A percentile compares a stretch with the other conserved stretches of the same genome.
Conservation (phyloP, 1,139 yeast genomes). For the Geotrichum cucujoidarum region DNA sequence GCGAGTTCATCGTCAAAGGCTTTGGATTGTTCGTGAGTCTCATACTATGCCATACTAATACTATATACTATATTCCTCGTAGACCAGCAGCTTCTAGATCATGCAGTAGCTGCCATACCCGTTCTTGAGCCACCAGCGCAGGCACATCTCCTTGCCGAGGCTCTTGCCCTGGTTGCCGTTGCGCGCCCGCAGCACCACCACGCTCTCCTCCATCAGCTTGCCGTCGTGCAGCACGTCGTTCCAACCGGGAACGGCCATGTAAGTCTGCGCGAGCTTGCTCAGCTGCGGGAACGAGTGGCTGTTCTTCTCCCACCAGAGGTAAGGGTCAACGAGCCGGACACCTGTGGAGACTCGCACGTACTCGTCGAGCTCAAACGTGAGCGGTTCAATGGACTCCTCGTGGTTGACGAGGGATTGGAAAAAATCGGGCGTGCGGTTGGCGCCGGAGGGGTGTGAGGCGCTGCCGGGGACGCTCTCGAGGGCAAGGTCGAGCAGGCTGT, state of each 20-base stretch:
- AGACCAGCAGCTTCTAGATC: conserved; percentile 6
- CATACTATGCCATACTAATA: too few relatives aligned
- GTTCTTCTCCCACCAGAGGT: conserved; percentile 20
- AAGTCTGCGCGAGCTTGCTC: conserved; percentile 15
- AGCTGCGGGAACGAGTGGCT: conserved; percentile 18
- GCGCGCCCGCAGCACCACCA: conserved; percentile 16
- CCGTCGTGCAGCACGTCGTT: conserved; percentile 21
- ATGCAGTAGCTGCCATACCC: conserved; percentile 17
- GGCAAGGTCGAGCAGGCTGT: neutral
- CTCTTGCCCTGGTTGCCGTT: conserved; percentile 16
- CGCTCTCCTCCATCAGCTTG: conserved; percentile 19
- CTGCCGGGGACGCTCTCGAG: neutral
- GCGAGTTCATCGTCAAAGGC: too few relatives aligned
- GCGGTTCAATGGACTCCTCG: conserved; percentile 16
- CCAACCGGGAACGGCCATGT: conserved; percentile 21
- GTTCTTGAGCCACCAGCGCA: conserved; percentile 19
- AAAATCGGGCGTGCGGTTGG: conserved; percentile 16
- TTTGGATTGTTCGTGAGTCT: too few relatives aligned
- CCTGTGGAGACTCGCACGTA: conserved; percentile 18
- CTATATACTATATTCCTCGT: neutral
- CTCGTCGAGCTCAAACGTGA: conserved; percentile 17
- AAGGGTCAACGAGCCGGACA: conserved; percentile 19
- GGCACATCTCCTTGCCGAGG: conserved; percentile 20
- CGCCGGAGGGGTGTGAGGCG: neutral
- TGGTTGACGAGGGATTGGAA: conserved; percentile 19